Conservation (phyloP, 2,329 filamentous ascomycete genomes). For the Pseudofabraea citricarpa region DNA sequence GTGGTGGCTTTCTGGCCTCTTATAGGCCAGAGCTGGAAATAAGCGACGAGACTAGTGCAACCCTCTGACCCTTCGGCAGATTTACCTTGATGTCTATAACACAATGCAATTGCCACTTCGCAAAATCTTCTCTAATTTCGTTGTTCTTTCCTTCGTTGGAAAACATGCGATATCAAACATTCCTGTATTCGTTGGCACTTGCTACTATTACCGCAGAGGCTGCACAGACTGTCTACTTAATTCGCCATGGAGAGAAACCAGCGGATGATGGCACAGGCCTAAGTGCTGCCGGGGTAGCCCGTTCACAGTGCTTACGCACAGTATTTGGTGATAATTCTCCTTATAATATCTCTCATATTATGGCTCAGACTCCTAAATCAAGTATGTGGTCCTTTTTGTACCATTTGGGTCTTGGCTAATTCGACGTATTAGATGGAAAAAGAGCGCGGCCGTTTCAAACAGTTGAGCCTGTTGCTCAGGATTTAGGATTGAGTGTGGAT, state of each 20-base stretch:
- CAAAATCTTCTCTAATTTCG: too few species aligned
- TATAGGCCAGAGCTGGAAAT: too few species aligned
- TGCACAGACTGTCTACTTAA: conserved; percentile 49
- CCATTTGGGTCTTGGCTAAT: neutral
- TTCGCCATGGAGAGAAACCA: conserved; percentile 62
- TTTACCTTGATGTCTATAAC: too few species aligned
- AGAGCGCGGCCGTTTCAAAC: conserved; percentile 51
- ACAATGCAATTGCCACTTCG: too few species aligned
- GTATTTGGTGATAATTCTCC: conserved; percentile 48
- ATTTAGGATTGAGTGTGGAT: conserved; percentile 51
- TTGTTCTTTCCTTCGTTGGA: too few species aligned
- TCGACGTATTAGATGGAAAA: conserved; percentile 36
- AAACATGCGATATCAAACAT: too few species aligned
- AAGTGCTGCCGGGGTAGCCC: conserved; percentile 43
- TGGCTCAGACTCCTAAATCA: conserved; percentile 49
- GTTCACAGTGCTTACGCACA: conserved; percentile 52
- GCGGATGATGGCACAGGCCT: conserved; percentile 41
- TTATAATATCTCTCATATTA: conserved; percentile 54
- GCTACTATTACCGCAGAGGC: neutral
- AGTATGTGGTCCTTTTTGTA: conserved; percentile 24
- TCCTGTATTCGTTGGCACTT: too few species aligned
- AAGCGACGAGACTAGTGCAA: too few species aligned
- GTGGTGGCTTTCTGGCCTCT: too few species aligned
- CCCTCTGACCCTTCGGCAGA: too few species aligned
- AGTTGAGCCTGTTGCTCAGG: conserved; percentile 48